phyloP scores from a whole-genome alignment of 257 asterid species.

The Lantana camara region DNA sequence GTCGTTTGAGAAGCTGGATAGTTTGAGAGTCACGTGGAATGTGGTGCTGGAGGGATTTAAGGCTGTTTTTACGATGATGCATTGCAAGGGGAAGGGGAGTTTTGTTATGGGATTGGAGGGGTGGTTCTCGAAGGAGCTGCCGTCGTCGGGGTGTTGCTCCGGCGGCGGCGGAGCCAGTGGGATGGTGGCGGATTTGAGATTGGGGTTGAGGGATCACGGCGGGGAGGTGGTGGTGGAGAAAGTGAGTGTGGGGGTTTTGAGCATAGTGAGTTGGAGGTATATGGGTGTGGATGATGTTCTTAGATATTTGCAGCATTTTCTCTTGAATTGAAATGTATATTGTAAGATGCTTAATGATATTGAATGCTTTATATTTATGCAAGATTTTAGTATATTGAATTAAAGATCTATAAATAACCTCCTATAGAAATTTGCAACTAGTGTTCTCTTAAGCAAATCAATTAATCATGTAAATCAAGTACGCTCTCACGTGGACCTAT shows the following conservation, averaged over 20 bases:
- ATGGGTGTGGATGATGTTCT: slow-evolving; percentile 72
- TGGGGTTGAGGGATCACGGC: slow-evolving; percentile 55
- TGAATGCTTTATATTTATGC: too few relatives aligned
- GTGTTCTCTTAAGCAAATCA: too few relatives aligned
- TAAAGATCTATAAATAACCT: too few relatives aligned
- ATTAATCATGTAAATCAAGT: too few relatives aligned
- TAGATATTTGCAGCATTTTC: slow-evolving; percentile 84
- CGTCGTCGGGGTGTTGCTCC: slow-evolving; percentile 62
- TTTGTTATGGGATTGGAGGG: slow-evolving; percentile 80
- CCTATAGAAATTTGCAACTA: too few relatives aligned
- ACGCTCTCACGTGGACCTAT: too few relatives aligned
- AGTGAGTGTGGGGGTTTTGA: slow-evolving; percentile 75
- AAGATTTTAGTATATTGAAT: too few relatives aligned
- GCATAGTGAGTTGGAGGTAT: slow-evolving; percentile 82
- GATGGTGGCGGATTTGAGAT: slow-evolving; percentile 72
- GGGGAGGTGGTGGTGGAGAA: slow-evolving; percentile 69
- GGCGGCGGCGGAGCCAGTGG: slow-evolving; percentile 54
- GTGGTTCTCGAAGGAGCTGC: slow-evolving; percentile 89
- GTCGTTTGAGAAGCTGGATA: slow-evolving; percentile 34
- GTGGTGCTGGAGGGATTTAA: slow-evolving; percentile 59
- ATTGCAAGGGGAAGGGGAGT: slow-evolving; percentile 67
- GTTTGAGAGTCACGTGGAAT: slow-evolving; percentile 62
- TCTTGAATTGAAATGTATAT: too few relatives aligned
- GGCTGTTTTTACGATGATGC: slow-evolving; percentile 67
- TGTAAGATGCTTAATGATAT: too few relatives aligned